These are phyloP conservation scores for Colletotrichum horii DNA, from an alignment of 2,329 filamentous ascomycete genomes.

Conservation along the genomic window DNA sequence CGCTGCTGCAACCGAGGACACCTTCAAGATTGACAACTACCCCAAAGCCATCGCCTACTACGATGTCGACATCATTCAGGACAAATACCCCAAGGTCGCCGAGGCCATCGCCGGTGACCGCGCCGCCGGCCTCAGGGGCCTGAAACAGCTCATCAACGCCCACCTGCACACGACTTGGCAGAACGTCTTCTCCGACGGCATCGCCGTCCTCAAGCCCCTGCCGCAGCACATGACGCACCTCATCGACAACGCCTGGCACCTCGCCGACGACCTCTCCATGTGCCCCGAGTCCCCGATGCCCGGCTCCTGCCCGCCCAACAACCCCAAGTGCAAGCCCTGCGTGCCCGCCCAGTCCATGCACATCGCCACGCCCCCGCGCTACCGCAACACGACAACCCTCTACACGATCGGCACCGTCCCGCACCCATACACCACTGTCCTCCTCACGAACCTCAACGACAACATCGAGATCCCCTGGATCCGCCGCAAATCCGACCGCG, in stretches of 20 bases:
- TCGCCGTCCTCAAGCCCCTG: constrained; percentile 82
- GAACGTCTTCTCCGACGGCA: constrained; percentile 75
- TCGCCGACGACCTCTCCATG: constrained; percentile 76
- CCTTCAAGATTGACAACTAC: constrained; percentile 69
- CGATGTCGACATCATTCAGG: constrained; percentile 63
- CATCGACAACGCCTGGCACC: constrained; percentile 70
- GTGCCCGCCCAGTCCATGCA: constrained; percentile 67
- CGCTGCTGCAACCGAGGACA: constrained; percentile 61
- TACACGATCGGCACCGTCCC: constrained; percentile 90
- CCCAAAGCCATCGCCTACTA: constrained; percentile 81
- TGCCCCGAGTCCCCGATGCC: constrained; percentile 79
- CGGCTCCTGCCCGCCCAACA: constrained; percentile 83
- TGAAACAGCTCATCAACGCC: constrained; percentile 79
- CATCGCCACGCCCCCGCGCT: constrained; percentile 69
- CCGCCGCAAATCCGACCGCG: constrained; percentile 71
- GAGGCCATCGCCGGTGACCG: constrained; percentile 63
- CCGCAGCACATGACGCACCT: constrained; percentile 77
- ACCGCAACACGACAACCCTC: constrained; percentile 72
- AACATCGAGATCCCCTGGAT: constrained; percentile 69
- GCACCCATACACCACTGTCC: constrained; percentile 85
- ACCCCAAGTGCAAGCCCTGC: constrained; percentile 76
- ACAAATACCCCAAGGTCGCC: constrained; percentile 71
- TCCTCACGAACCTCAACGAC: constrained; percentile 67
- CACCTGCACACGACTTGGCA: constrained; percentile 90
- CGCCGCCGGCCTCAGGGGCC: constrained; percentile 64